Percentiles rank a stretch among this genome's conserved stretches.
Conservation (phyloP, 768 basidiomycete species). For the Tulasnella sp. region DNA sequence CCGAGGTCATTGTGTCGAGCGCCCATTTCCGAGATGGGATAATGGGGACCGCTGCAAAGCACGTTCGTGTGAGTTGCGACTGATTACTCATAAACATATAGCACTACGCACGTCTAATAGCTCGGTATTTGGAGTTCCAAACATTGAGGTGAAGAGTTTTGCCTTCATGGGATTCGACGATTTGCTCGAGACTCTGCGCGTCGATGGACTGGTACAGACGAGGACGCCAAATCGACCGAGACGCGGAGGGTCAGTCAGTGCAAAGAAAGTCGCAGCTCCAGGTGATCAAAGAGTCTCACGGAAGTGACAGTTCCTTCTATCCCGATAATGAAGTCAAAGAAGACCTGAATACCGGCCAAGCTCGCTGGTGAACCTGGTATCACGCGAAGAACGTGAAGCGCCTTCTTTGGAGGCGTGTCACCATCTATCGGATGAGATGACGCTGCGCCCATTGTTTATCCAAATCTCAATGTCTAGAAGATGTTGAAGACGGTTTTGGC, state of each 20-base stretch:
- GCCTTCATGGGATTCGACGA: slow-evolving; percentile 75
- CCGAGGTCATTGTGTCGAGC: slow-evolving; percentile 28
- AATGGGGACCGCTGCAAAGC: slow-evolving; percentile 59
- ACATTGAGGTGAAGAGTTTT: slow-evolving; percentile 56
- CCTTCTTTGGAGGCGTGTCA: slow-evolving; percentile 37
- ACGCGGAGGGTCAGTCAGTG: too few relatives aligned
- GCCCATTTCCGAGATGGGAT: slow-evolving; percentile 76
- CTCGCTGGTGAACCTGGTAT: slow-evolving; percentile 84
- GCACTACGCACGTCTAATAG: slow-evolving; percentile 46
- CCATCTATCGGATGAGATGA: slow-evolving; percentile 3
- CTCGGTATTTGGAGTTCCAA: slow-evolving; percentile 72
- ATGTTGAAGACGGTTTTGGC: too few relatives aligned
- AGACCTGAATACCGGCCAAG: slow-evolving; percentile 72
- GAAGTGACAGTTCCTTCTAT: slow-evolving; percentile 49
- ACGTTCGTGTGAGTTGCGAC: background rate
- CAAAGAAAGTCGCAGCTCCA: slow-evolving; percentile 28
- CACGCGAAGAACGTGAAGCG: slow-evolving; percentile 80
- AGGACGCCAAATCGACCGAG: too few relatives aligned
- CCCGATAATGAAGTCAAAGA: slow-evolving; percentile 95
- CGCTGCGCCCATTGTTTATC: slow-evolving; percentile 3
- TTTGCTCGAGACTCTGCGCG: slow-evolving; percentile 47
- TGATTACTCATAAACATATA: background rate
- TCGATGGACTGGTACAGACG: background rate
- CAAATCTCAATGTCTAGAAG: background rate
- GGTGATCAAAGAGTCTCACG: slow-evolving; percentile 20